Evolutionary conservation across 805 yeast genomes (phyloP).

Genomic region (Yarrowia sp.): DNA sequence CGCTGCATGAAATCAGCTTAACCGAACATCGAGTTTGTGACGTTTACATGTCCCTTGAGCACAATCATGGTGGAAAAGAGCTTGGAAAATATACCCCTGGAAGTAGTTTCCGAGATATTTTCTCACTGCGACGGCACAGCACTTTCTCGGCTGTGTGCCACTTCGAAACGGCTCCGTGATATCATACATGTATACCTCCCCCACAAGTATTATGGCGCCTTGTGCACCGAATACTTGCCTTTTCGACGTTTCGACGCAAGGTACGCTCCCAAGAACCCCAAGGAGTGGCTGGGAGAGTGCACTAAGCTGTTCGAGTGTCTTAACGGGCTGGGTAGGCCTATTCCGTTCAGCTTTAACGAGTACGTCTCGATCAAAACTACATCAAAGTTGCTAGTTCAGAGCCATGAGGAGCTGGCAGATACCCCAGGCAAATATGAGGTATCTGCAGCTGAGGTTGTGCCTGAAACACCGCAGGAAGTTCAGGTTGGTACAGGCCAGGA

Average conservation of each 20-base stretch:
- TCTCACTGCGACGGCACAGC: background rate
- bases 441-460: background rate
- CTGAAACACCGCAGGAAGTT: background rate
- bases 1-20: background rate
- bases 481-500: no score
- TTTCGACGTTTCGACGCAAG: constrained; percentile 1
- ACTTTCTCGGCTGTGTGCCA: background rate
- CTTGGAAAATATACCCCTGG: background rate
- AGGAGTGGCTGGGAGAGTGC: background rate
- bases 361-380: background rate
- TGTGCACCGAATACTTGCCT: background rate
- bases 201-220: background rate
- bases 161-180: background rate
- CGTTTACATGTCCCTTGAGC: background rate
- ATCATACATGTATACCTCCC: background rate
- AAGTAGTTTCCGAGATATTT: background rate
- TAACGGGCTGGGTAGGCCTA: background rate
- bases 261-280: background rate
- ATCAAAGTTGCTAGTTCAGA: background rate
- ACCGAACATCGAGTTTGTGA: background rate
- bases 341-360: background rate
- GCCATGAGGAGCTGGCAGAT: background rate
- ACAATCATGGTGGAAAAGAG: background rate
- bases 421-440: background rate
- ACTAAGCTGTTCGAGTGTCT: background rate